phyloP scores from a whole-genome alignment of 2,329 filamentous ascomycete genomes.

The Trichoderma semiorbis region DNA sequence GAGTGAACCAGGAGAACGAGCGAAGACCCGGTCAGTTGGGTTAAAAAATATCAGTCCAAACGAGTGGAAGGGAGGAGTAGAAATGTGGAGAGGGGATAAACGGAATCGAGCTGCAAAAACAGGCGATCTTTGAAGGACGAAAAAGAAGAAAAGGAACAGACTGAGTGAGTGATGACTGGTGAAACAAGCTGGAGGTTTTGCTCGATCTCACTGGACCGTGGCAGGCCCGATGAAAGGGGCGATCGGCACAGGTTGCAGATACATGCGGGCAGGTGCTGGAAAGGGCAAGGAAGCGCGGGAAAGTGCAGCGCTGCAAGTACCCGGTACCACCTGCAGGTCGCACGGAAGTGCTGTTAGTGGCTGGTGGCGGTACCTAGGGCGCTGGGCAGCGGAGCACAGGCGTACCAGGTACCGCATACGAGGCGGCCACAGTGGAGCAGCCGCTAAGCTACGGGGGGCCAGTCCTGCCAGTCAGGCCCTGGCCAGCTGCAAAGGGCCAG shows the following conservation, averaged over 20 bases:
- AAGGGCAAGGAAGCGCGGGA: neutral
- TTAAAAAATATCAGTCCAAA: neutral
- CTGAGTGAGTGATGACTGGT: neutral
- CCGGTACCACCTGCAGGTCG: neutral
- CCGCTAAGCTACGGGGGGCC: slow-evolving; percentile 1
- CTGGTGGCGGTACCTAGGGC: neutral
- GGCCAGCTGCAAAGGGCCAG: neutral
- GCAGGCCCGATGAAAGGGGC: slow-evolving; percentile 12
- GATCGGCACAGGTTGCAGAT: neutral
- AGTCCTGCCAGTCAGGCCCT: neutral
- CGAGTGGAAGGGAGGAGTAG: slow-evolving; percentile 5
- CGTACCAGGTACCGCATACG: slow-evolving; percentile 10
- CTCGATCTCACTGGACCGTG: slow-evolving; percentile 3
- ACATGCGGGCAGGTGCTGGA: neutral
- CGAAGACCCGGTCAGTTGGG: slow-evolving; percentile 8
- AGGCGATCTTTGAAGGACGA: neutral
- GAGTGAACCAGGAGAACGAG: slow-evolving; percentile 18
- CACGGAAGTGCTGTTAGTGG: neutral
- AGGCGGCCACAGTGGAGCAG: slow-evolving; percentile 17
- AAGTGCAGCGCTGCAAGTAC: neutral
- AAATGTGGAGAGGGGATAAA: slow-evolving; percentile 6
- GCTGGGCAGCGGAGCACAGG: neutral
- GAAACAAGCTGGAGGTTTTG: neutral
- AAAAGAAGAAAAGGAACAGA: slow-evolving; percentile 15
- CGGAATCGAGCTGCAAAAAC: slow-evolving; percentile 8